Evolutionary conservation across 2,329 filamentous ascomycete species (phyloP).

Genomic region (Microdochium paspali): DNA sequence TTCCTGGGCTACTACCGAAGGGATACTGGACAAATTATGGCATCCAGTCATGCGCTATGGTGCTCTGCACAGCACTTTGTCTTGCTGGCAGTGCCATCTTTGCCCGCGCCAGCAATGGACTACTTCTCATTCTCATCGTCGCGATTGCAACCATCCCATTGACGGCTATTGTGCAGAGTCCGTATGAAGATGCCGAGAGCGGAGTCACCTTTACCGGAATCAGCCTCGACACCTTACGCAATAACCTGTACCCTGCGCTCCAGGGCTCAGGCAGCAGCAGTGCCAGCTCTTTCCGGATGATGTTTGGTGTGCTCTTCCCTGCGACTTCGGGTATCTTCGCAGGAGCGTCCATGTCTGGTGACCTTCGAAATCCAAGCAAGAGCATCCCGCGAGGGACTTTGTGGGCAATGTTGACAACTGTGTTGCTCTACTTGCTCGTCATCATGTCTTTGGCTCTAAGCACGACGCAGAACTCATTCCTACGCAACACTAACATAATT

Average conservation of each 20-base stretch:
- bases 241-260: slow-evolving; percentile 66
- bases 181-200: slow-evolving; percentile 54
- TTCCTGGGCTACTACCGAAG: slow-evolving; percentile 57
- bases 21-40: slow-evolving; percentile 71
- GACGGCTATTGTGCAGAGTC: slow-evolving; percentile 58
- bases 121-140: slow-evolving; percentile 61
- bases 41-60: slow-evolving; percentile 61
- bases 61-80: slow-evolving; percentile 66
- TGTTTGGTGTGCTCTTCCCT: slow-evolving; percentile 82
- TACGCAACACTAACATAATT: slow-evolving; percentile 69
- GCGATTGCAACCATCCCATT: slow-evolving; percentile 75
- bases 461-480: slow-evolving; percentile 64
- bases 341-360: slow-evolving; percentile 85
- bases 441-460: slow-evolving; percentile 71
- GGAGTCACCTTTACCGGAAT: slow-evolving; percentile 71
- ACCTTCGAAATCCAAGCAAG: slow-evolving; percentile 72
- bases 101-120: slow-evolving; percentile 67
- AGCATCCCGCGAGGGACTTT: slow-evolving; percentile 80
- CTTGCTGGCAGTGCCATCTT: slow-evolving; percentile 74
- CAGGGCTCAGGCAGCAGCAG: slow-evolving; percentile 25
- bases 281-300: slow-evolving; percentile 63
- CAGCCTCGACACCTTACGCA: slow-evolving; percentile 58
- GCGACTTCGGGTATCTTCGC: slow-evolving; percentile 50
- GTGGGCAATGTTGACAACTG: slow-evolving; percentile 66
- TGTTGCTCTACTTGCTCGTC: slow-evolving; percentile 66